Conservation (phyloP, 441 rosid genomes). For the Viola pubescens region DNA sequence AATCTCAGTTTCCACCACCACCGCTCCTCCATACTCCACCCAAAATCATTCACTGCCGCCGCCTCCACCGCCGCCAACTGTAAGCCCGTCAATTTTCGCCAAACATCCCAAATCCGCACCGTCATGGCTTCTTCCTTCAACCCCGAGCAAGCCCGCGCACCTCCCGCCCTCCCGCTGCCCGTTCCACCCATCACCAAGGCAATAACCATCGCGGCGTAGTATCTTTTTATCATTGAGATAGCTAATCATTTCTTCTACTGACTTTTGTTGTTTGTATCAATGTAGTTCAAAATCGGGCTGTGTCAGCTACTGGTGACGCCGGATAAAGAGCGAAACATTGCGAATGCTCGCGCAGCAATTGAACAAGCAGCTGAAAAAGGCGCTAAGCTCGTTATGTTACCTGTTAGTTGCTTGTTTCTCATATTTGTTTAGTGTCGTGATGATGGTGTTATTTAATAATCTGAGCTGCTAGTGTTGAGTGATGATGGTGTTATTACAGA, state of each 20-base stretch:
- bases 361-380: slow-evolving; percentile 73
- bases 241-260: not conserved
- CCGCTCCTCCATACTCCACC: slow-evolving; percentile 8
- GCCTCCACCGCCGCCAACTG: slow-evolving; percentile 7
- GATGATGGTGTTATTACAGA: not conserved
- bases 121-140: slow-evolving; percentile 55
- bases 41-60: slow-evolving; percentile 14
- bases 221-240: not conserved
- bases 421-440: not conserved
- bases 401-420: slow-evolving; percentile 34
- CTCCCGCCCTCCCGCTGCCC: slow-evolving; percentile 76
- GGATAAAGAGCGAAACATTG: slow-evolving; percentile 72
- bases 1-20: slow-evolving; percentile 22
- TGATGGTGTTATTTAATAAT: not conserved
- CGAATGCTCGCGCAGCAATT: slow-evolving; percentile 56
- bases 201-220: not conserved
- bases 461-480: not conserved
- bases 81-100: slow-evolving; percentile 13
- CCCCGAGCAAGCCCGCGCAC: slow-evolving; percentile 70
- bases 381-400: slow-evolving; percentile 75
- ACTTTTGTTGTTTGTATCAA: slow-evolving; percentile 7
- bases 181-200: slow-evolving; percentile 66
- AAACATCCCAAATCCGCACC: slow-evolving; percentile 15
- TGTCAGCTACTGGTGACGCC: slow-evolving; percentile 72
- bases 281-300: slow-evolving; percentile 69